A percentile compares a stretch with the other conserved stretches of the same genome.
Evolutionary conservation across 805 yeast species (phyloP).

Genomic region (Osmozyma mogii): DNA sequence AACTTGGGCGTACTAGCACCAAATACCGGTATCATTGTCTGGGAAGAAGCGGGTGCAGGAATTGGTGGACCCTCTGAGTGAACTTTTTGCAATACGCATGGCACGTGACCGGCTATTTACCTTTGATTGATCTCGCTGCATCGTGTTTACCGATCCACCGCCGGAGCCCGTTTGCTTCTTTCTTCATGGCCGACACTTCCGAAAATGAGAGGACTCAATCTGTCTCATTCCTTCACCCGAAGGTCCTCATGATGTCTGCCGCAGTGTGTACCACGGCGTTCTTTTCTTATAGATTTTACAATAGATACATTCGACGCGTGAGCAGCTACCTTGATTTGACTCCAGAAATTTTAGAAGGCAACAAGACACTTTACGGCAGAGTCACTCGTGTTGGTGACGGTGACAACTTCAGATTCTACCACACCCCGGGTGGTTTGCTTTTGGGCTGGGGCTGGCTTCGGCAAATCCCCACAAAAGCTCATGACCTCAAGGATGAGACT

Average conservation of each 20-base stretch:
- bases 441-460: conserved; percentile 96
- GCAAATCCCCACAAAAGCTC: conserved; percentile 44
- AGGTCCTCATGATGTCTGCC: conserved; percentile 30
- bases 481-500: conserved; percentile 53
- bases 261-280: conserved; percentile 24
- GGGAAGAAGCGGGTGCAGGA: no score
- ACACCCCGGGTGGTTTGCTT: conserved; percentile 82
- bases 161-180: no score
- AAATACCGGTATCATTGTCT: no score
- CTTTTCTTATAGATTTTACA: conserved; percentile 23
- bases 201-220: no score
- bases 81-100: no score
- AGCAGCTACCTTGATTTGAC: conserved; percentile 31
- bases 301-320: conserved; percentile 26
- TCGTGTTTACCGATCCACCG: no score
- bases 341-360: conserved; percentile 23
- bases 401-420: conserved; percentile 87
- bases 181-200: no score
- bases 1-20: no score
- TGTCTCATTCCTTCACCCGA: conserved; percentile 25
- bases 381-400: conserved; percentile 94
- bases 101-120: no score
- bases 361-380: conserved; percentile 42
- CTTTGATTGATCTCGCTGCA: no score
- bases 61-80: no score